These are phyloP conservation scores for Pistacia integerrima DNA, from an alignment of 345 rosid genomes.

Conservation along the genomic window DNA sequence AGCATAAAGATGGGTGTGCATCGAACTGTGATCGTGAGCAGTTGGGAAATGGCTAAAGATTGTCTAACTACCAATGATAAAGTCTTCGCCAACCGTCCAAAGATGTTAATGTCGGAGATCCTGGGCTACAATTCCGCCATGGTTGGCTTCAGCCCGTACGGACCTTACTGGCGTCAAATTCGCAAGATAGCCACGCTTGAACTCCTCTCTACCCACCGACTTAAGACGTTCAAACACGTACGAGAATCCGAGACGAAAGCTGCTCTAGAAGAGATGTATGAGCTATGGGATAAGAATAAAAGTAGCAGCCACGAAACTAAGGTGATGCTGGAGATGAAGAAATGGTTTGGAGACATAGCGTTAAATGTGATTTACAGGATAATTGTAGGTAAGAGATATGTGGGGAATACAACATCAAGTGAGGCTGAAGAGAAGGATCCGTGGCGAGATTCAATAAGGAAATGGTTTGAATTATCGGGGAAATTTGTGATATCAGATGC, in stretches of 20 bases:
- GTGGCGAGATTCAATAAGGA: constrained; percentile 24
- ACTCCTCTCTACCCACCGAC: constrained; percentile 37
- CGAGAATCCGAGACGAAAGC: constrained; percentile 30
- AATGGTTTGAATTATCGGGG: constrained; percentile 24
- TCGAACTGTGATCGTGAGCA: constrained; percentile 29
- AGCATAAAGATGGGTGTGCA: constrained; percentile 26
- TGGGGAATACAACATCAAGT: background rate
- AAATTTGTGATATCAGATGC: constrained; percentile 27
- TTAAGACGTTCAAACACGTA: constrained; percentile 32
- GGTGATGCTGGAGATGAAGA: constrained; percentile 32
- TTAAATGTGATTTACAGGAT: constrained; percentile 31
- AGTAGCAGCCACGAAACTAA: background rate
- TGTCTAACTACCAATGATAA: constrained; percentile 39
- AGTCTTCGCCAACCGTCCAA: constrained; percentile 32
- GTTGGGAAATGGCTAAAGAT: constrained; percentile 30
- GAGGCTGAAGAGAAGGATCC: background rate
- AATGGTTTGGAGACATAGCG: constrained; percentile 33
- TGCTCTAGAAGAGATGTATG: constrained; percentile 18
- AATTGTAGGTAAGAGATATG: constrained; percentile 30
- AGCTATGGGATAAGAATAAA: constrained; percentile 6
- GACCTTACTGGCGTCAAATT: constrained; percentile 37
- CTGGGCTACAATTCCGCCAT: constrained; percentile 34
- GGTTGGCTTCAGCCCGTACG: constrained; percentile 34
- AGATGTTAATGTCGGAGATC: constrained; percentile 21
- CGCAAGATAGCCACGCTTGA: constrained; percentile 36